Percentiles rank a stretch among this genome's conserved stretches.
These are phyloP conservation scores for Thozetella sp. DNA, from an alignment of 495 filamentous ascomycete species.

Conservation along the genomic window DNA sequence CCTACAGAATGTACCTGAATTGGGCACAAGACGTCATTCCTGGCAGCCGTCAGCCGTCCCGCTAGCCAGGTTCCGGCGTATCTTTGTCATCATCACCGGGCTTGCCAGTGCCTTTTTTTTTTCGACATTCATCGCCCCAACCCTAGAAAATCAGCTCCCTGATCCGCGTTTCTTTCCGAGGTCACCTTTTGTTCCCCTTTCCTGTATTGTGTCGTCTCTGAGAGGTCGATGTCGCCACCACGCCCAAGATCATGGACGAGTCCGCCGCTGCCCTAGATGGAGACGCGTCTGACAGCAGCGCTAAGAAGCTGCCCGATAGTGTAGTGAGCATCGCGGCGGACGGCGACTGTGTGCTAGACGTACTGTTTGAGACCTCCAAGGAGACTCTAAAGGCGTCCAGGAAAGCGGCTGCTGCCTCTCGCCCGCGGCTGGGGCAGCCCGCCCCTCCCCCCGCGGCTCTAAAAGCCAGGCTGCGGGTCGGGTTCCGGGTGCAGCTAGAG, in stretches of 20 bases:
- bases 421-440: constrained; percentile 16
- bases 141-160: too few relatives aligned
- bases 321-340: constrained; percentile 45
- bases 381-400: constrained; percentile 33
- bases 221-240: background rate
- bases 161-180: background rate
- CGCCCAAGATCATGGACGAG: constrained; percentile 18
- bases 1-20: too few relatives aligned
- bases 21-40: background rate
- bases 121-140: too few relatives aligned
- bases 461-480: constrained; percentile 29
- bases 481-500: constrained; percentile 37
- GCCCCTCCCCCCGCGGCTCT: constrained; percentile 16
- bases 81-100: too few relatives aligned
- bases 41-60: too few relatives aligned
- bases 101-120: too few relatives aligned
- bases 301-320: constrained; percentile 2
- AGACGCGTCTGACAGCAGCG: background rate
- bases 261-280: constrained; percentile 14
- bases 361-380: constrained; percentile 52
- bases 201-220: background rate
- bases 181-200: background rate
- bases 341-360: constrained; percentile 59
- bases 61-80: too few relatives aligned
- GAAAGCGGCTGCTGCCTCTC: constrained; percentile 9